phyloP scores from a whole-genome alignment of 352 stramenopile genomes.

The Pythium coloratum region DNA sequence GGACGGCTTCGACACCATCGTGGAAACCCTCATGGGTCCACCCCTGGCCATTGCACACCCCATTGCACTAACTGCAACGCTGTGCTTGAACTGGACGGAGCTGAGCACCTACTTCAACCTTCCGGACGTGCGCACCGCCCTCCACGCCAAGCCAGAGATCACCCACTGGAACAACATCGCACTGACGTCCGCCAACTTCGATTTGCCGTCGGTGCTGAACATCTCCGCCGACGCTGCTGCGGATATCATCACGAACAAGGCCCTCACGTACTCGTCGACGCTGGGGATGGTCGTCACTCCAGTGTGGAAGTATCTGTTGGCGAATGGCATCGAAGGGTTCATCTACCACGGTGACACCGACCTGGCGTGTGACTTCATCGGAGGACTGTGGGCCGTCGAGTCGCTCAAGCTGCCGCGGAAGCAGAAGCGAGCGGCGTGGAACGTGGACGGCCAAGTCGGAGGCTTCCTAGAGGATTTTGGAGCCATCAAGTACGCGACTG shows the following conservation, averaged over 20 bases:
- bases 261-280: conserved; percentile 26
- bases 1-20: conserved; percentile 17
- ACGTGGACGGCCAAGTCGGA: conserved; percentile 38
- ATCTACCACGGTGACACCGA: conserved; percentile 35
- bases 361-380: conserved; percentile 31
- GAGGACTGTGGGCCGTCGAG: conserved; percentile 32
- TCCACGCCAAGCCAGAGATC: conserved; percentile 49
- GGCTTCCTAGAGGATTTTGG: conserved; percentile 65
- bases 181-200: conserved; percentile 34
- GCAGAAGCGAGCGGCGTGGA: conserved; percentile 18
- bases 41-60: conserved; percentile 18
- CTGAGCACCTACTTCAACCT: conserved; percentile 50
- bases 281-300: conserved; percentile 26
- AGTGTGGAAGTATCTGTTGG: conserved; percentile 25
- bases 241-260: conserved; percentile 20
- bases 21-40: conserved; percentile 26
- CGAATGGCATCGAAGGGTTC: conserved; percentile 18
- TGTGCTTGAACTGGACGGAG: conserved; percentile 28
- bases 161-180: conserved; percentile 34
- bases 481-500: conserved; percentile 61
- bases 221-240: conserved; percentile 8
- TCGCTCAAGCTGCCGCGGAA: conserved; percentile 24
- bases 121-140: conserved; percentile 43
- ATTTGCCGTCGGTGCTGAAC: conserved; percentile 9
- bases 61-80: conserved; percentile 33